Percentiles rank a stretch among this genome's conserved stretches.
Evolutionary conservation across 2,329 filamentous ascomycete species (phyloP).

Genomic region (Fusarium ambrosium): DNA sequence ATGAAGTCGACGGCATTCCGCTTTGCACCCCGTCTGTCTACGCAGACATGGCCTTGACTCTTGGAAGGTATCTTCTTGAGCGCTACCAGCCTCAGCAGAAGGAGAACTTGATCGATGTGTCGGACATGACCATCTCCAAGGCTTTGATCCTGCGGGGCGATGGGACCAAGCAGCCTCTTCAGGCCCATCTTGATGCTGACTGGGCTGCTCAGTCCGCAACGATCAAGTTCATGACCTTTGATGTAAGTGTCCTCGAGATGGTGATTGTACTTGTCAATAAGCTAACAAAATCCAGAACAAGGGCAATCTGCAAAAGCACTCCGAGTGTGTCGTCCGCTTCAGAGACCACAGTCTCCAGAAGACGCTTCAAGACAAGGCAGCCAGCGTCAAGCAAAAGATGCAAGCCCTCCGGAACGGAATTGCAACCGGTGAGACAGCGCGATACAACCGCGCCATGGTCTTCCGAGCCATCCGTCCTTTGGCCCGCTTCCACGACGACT

Average conservation of each 20-base stretch:
- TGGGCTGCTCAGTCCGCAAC: constrained; percentile 16
- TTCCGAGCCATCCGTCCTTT: constrained; percentile 40
- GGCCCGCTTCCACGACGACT: constrained; percentile 39
- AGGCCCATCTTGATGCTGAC: constrained; percentile 37
- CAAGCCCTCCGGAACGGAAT: constrained; percentile 32
- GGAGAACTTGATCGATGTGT: constrained; percentile 31
- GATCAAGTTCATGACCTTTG: constrained; percentile 38
- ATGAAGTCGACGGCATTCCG: constrained; percentile 38
- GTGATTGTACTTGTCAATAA: no score
- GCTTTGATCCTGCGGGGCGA: constrained; percentile 30
- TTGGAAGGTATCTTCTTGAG: constrained; percentile 30
- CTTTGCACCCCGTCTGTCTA: constrained; percentile 39
- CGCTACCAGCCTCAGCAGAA: constrained; percentile 27
- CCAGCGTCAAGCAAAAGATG: constrained; percentile 25
- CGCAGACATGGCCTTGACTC: constrained; percentile 35
- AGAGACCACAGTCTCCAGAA: constrained; percentile 24
- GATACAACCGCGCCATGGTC: constrained; percentile 42
- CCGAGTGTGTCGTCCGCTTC: constrained; percentile 29
- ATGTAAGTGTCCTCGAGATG: constrained; percentile 13
- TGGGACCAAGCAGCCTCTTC: constrained; percentile 16
- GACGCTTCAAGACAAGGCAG: background rate
- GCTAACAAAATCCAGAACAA: background rate
- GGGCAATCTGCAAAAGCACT: constrained; percentile 27
- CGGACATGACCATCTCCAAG: constrained; percentile 39
- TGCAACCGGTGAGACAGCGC: constrained; percentile 19